These are phyloP conservation scores for Ophiostoma quercus DNA, from an alignment of 2,329 filamentous ascomycete genomes.

Conservation along the genomic window DNA sequence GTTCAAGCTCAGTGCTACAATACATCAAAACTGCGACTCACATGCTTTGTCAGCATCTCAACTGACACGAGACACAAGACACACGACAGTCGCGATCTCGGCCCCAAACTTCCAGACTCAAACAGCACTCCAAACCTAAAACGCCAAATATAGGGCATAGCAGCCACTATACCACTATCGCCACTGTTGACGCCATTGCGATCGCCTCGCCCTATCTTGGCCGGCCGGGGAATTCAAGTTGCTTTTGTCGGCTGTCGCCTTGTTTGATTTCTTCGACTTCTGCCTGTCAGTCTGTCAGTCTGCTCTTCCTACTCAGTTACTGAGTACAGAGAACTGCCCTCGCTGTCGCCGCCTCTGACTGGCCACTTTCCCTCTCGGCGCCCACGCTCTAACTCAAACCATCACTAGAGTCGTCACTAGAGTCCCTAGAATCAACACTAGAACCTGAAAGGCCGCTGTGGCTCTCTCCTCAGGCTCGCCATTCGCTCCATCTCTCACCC, in stretches of 20 bases:
- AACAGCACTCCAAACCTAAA: not conserved
- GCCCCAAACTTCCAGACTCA: too few relatives aligned
- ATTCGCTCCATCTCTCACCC: not conserved
- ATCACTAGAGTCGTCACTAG: not conserved
- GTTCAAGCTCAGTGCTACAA: too few relatives aligned
- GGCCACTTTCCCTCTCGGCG: not conserved
- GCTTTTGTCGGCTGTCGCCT: constrained; percentile 5
- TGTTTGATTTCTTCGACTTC: not conserved
- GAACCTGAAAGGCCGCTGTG: not conserved
- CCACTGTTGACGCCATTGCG: constrained; percentile 20
- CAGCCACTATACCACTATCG: not conserved
- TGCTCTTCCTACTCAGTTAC: not conserved
- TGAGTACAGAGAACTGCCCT: too few relatives aligned
- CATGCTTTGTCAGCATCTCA: too few relatives aligned
- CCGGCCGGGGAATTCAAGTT: constrained; percentile 7
- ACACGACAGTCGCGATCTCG: not conserved
- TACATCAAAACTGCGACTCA: not conserved
- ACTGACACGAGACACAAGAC: too few relatives aligned
- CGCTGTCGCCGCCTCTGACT: not conserved
- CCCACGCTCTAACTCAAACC: not conserved
- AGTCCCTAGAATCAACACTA: not conserved
- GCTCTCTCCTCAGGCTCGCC: not conserved
- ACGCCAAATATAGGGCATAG: not conserved
- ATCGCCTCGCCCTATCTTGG: constrained; percentile 18
- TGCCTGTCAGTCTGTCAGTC: not conserved